Percentiles rank a stretch among this genome's conserved stretches.
Conservation (phyloP, 108 stramenopile genomes). For the Cyclotella atomus region DNA sequence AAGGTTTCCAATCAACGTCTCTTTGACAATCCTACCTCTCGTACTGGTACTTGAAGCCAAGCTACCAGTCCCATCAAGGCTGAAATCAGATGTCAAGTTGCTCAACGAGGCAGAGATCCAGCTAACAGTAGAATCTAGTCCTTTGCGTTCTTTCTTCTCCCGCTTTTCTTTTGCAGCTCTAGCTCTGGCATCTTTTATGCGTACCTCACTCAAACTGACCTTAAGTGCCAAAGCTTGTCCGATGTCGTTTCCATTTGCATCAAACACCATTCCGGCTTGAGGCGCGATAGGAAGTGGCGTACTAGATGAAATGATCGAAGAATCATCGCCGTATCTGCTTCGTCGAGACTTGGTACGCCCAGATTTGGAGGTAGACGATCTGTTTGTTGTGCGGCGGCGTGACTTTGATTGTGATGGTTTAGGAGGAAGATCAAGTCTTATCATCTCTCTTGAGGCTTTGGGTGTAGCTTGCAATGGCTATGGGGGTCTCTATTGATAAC, state of each 20-base stretch:
- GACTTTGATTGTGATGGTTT: too few relatives aligned
- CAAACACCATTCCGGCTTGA: background rate
- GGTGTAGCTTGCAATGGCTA: too few relatives aligned
- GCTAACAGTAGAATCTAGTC: background rate
- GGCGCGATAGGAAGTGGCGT: background rate
- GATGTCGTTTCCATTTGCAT: background rate
- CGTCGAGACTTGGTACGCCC: background rate
- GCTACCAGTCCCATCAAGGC: background rate
- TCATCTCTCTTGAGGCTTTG: too few relatives aligned
- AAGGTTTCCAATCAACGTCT: background rate
- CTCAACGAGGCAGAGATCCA: slow-evolving; percentile 2
- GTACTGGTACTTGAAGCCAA: background rate
- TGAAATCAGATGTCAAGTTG: background rate
- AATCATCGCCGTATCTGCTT: background rate
- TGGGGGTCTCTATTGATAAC: too few relatives aligned
- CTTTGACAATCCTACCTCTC: background rate
- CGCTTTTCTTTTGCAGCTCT: background rate
- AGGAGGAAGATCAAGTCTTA: too few relatives aligned
- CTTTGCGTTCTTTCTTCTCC: too few relatives aligned
- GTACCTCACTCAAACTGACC: background rate
- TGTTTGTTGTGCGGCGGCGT: too few relatives aligned
- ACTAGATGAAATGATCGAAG: too few relatives aligned
- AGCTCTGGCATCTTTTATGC: background rate
- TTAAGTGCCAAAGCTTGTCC: background rate
- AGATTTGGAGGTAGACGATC: background rate